Conservation (phyloP, 1,284 basidiomycete species). For the Xerocomus amazonicus region DNA sequence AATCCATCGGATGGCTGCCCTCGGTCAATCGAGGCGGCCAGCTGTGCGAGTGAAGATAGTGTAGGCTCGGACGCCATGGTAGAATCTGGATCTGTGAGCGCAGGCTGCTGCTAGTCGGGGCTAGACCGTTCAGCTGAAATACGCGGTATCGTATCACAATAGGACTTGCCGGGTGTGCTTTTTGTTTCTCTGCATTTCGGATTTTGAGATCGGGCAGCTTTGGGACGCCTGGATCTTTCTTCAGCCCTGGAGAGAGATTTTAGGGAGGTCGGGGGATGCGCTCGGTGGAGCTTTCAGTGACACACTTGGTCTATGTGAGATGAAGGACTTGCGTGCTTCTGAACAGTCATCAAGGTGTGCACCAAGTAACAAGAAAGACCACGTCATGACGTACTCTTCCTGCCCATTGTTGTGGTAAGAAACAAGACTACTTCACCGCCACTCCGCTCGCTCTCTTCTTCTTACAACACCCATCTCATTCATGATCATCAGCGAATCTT, state of each 20-base stretch:
- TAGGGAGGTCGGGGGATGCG: background rate
- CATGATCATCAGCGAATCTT: no score
- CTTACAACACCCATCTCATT: no score
- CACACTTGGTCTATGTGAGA: slow-evolving; percentile 58
- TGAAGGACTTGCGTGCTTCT: slow-evolving; percentile 44
- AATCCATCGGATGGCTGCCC: slow-evolving; percentile 33
- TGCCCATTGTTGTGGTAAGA: slow-evolving; percentile 41
- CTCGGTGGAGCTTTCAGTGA: slow-evolving; percentile 2
- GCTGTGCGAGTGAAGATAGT: slow-evolving; percentile 52
- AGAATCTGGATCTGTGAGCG: slow-evolving; percentile 48
- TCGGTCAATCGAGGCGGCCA: slow-evolving; percentile 38
- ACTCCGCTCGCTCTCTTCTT: no score
- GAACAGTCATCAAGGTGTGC: slow-evolving; percentile 4
- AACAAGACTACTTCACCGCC: no score
- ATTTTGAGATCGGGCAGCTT: slow-evolving; percentile 68
- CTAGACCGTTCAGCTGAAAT: slow-evolving; percentile 6
- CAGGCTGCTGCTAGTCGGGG: slow-evolving; percentile 9
- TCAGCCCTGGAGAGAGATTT: slow-evolving; percentile 50
- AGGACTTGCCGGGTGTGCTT: slow-evolving; percentile 35
- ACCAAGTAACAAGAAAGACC: background rate
- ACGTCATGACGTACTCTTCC: slow-evolving; percentile 46
- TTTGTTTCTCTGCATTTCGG: slow-evolving; percentile 53
- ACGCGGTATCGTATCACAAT: background rate
- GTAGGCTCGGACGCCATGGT: slow-evolving; percentile 74
- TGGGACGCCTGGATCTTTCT: slow-evolving; percentile 81